These are phyloP conservation scores for Phaeotremella fagi DNA, from an alignment of 768 basidiomycete genomes.

Conservation along the genomic window DNA sequence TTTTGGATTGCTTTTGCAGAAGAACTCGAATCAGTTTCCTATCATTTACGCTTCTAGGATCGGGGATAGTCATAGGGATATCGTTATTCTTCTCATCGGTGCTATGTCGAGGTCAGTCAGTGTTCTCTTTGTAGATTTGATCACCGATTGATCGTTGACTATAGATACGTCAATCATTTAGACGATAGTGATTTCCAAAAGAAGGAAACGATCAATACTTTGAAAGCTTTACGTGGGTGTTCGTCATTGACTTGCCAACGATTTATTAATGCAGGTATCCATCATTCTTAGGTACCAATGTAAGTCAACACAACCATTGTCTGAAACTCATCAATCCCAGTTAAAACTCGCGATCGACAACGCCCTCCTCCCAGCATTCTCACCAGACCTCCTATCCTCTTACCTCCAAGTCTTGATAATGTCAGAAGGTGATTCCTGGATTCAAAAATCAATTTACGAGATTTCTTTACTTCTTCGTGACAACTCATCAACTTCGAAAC, in stretches of 20 bases:
- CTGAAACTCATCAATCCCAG: conserved; percentile 55
- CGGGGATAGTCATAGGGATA: conserved; percentile 54
- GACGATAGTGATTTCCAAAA: conserved; percentile 69
- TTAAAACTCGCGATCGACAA: conserved; percentile 89
- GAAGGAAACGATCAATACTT: conserved; percentile 62
- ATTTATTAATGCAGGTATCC: too few relatives aligned
- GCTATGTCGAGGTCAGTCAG: conserved; percentile 65
- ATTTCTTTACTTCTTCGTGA: conserved; percentile 61
- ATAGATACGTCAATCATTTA: conserved; percentile 74
- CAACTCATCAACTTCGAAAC: conserved; percentile 52
- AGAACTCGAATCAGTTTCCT: conserved; percentile 78
- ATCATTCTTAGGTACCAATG: conserved; percentile 35
- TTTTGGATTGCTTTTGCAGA: conserved; percentile 66
- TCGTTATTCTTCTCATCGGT: conserved; percentile 80
- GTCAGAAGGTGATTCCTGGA: conserved; percentile 92
- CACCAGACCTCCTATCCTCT: conserved; percentile 75
- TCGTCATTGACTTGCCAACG: too few relatives aligned
- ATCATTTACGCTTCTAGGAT: conserved; percentile 75
- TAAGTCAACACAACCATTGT: conserved; percentile 4
- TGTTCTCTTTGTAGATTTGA: neutral
- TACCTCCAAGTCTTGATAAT: conserved; percentile 93
- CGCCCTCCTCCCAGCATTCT: conserved; percentile 54
- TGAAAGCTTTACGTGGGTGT: conserved; percentile 72
- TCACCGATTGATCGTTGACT: too few relatives aligned
- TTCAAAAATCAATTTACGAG: conserved; percentile 64